Evolutionary conservation across 1,284 basidiomycete species (phyloP), one percentile per base, ranked within the genome.

Genomic region (Sporisorium reilianum): DNA sequence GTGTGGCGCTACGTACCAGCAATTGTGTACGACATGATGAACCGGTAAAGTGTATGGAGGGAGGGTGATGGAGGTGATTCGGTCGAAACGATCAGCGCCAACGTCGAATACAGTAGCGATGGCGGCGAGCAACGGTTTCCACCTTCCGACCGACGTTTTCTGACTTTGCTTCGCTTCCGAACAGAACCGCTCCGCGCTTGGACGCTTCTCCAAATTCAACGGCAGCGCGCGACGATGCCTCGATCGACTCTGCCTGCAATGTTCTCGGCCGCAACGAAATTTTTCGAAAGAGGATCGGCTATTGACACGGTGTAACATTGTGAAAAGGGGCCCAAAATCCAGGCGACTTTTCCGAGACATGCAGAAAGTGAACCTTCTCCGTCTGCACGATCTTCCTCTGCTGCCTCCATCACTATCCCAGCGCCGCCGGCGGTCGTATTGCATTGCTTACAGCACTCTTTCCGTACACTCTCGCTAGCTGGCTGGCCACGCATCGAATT

Each of bases 21-120:
- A 55, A 83, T 83, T 28, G 71, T 80, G 76, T 81, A 81, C 28
- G 80, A 82, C 80, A 82, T 81, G 59, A 18, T 59, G 57, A 38
- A 18, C 28, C 49, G n/a, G 36, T 58, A n/a, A 53, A 16, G 40
- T 49, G 10, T 23, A 23, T 41, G 41, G 8, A 25, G 14, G 4
- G 23, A 32, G 30, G 14, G 30, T 40, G 45, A 44, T 58, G 46
- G 59, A 56, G 50, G 44, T 44, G 50, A 50, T n/a, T 22, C 34
- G 14, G n/a, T 18, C 3, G n/a, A 30, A 20, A 23, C 14, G 14
- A 45, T 23, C 14, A 34, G 34, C 8, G 14, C 3, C 32, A 32
- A 38, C 16, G 5, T 28, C 26, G 16, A 44, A n/a, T n/a, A n/a
- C n/a, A n/a, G n/a, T 20, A 44, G 5, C 7, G 52, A 25, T 44